Evolutionary conservation across 805 yeast species (phyloP).

Genomic region (Schwanniomyces vanrijiae): DNA sequence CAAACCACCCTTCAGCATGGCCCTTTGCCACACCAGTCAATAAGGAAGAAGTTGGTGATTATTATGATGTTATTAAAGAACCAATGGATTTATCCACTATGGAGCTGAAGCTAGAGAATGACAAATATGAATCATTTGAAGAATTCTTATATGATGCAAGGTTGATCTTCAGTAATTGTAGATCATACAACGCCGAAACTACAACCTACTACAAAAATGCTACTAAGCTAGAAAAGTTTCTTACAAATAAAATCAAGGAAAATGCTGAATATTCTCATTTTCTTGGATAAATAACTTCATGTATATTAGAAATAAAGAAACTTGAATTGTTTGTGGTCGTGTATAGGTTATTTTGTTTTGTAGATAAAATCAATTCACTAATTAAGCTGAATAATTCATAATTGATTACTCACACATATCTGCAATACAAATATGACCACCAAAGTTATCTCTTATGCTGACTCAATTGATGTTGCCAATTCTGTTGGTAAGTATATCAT

Average conservation of each 20-base stretch:
- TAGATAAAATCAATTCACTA: not conserved
- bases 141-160: constrained; percentile 88
- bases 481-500: constrained; percentile 67
- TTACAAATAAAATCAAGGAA: constrained; percentile 79
- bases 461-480: constrained; percentile 59
- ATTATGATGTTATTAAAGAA: constrained; percentile 92
- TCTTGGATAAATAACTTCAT: constrained; percentile 37
- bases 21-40: constrained; percentile 94
- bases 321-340: not conserved
- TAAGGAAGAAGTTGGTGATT: constrained; percentile 92
- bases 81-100: constrained; percentile 97
- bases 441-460: constrained; percentile 49
- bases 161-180: constrained; percentile 85
- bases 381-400: not conserved
- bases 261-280: constrained; percentile 87
- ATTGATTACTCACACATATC: not conserved
- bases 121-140: constrained; percentile 86
- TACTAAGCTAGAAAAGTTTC: constrained; percentile 85
- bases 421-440: constrained; percentile 27
- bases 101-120: constrained; percentile 91
- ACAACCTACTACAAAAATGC: constrained; percentile 97
- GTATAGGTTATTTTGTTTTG: not conserved
- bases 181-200: constrained; percentile 88
- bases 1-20: constrained; percentile 97
- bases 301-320: constrained; percentile 1